Conservation (phyloP, 805 yeast genomes). For the Metschnikowia anglica region DNA sequence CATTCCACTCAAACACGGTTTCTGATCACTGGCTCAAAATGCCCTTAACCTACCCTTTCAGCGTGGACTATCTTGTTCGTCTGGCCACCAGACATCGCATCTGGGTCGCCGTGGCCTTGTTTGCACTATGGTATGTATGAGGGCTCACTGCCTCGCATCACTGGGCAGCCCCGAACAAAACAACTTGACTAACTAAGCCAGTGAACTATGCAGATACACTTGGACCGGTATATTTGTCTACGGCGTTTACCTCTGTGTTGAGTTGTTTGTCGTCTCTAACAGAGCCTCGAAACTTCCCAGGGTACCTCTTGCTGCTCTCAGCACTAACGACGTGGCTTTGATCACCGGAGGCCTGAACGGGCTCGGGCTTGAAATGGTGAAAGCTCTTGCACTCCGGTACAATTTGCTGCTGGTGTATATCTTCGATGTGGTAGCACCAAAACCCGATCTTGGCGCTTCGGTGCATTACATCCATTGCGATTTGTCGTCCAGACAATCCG, state of each 20-base stretch:
- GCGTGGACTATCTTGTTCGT: constrained; percentile 12
- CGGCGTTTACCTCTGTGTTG: constrained; percentile 4
- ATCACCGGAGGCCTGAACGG: constrained; percentile 56
- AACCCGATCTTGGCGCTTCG: constrained; percentile 8
- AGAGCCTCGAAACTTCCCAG: constrained; percentile 6
- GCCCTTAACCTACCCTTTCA: constrained; percentile 9
- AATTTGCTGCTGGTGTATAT: constrained; percentile 26
- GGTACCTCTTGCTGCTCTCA: constrained; percentile 2
- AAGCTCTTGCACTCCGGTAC: constrained; percentile 19
- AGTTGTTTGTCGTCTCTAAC: constrained; percentile 5
- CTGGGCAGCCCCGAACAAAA: not conserved
- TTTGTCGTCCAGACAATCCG: constrained; percentile 20
- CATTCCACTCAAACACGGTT: not conserved
- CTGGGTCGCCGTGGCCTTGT: not conserved
- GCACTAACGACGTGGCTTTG: constrained; percentile 26
- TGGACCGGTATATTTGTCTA: constrained; percentile 6
- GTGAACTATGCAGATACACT: not conserved
- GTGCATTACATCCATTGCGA: constrained; percentile 29
- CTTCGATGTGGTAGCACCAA: constrained; percentile 30
- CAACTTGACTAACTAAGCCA: not conserved
- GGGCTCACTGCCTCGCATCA: too few relatives aligned
- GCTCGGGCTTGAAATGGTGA: constrained; percentile 45
- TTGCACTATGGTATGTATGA: constrained; percentile 13
- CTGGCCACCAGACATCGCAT: not conserved
- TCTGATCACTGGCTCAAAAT: not conserved